Percentiles rank a stretch among this genome's conserved stretches.
Evolutionary conservation across 2,329 filamentous ascomycete genomes (phyloP).

Genomic region (Aspergillus sp.): DNA sequence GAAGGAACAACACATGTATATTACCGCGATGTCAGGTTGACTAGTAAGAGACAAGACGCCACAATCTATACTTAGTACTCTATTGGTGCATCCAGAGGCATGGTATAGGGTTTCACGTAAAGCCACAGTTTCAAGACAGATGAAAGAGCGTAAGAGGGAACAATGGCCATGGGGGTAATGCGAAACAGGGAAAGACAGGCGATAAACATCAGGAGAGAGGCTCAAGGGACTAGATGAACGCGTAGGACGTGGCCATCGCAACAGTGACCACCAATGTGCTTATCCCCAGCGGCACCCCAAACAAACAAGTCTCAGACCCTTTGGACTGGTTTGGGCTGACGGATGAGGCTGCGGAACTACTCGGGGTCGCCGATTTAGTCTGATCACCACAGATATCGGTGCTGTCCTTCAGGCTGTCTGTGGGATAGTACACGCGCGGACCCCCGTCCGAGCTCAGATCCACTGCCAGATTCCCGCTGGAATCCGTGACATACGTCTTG

Average conservation of each 20-base stretch:
- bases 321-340: neutral
- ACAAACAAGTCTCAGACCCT: neutral
- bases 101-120: neutral
- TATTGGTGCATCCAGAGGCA: too few relatives aligned
- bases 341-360: conserved; percentile 1
- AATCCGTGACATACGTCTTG: conserved; percentile 5
- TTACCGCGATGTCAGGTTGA: neutral
- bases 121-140: neutral
- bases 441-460: conserved; percentile 9
- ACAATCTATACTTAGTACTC: too few relatives aligned
- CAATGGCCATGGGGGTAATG: neutral
- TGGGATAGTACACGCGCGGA: conserved; percentile 10
- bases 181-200: neutral
- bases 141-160: neutral
- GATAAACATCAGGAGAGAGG: neutral
- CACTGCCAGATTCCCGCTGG: neutral
- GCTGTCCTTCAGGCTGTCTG: conserved; percentile 2
- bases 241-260: conserved; percentile 3
- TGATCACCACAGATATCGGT: conserved; percentile 2
- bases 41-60: neutral
- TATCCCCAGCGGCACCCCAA: neutral
- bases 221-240: neutral
- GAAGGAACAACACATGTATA: neutral
- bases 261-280: conserved; percentile 1
- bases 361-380: neutral